Conservation (phyloP, 495 filamentous ascomycete species). For the Podospora pseudocomata region DNA sequence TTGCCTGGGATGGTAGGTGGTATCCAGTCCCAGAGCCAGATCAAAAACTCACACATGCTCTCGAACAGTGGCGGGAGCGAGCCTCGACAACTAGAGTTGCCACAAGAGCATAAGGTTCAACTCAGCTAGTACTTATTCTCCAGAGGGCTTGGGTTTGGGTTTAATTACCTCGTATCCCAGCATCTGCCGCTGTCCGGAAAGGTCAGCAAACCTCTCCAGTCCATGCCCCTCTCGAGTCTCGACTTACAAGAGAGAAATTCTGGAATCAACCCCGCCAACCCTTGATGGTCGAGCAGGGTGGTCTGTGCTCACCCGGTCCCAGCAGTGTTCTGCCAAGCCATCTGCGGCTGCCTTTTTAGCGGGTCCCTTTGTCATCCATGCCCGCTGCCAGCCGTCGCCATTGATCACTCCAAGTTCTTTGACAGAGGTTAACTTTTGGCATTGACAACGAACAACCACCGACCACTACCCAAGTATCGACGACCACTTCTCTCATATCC, state of each 20-base stretch:
- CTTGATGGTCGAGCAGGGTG: background rate
- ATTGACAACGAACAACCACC: background rate
- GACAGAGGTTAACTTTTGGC: background rate
- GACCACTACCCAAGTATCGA: background rate
- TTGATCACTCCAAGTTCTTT: conserved; percentile 1
- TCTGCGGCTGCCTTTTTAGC: background rate
- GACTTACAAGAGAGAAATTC: background rate
- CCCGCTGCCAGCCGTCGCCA: background rate
- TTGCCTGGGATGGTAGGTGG: too few relatives aligned
- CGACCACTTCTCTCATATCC: background rate
- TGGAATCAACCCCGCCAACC: background rate
- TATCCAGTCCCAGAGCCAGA: too few relatives aligned
- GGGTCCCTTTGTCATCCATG: conserved; percentile 12
- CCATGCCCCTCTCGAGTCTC: background rate
- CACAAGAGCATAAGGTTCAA: too few relatives aligned
- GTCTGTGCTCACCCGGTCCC: conserved; percentile 1
- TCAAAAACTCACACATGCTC: too few relatives aligned
- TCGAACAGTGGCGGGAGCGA: background rate
- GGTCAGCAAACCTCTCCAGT: background rate
- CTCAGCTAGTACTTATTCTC: too few relatives aligned
- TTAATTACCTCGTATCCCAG: too few relatives aligned
- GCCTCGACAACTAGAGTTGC: background rate
- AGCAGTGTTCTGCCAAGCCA: conserved; percentile 1
- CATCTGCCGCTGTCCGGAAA: background rate
- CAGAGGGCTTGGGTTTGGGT: too few relatives aligned